These are phyloP conservation scores for Abrus pulchellus DNA, from an alignment of 306 rosid species.

Conservation along the genomic window DNA sequence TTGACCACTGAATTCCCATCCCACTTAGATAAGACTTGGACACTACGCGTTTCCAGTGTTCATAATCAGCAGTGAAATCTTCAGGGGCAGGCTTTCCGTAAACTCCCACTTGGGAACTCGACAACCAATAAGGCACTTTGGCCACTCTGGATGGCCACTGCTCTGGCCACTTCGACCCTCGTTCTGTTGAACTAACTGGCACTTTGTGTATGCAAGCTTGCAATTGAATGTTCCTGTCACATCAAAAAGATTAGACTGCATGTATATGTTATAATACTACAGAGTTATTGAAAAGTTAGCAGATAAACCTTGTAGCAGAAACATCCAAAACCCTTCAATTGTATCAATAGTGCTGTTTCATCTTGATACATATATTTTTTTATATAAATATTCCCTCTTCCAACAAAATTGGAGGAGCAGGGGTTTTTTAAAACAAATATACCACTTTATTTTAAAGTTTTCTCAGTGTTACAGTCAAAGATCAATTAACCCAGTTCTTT, in stretches of 20 bases:
- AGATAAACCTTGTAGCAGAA: constrained; percentile 35
- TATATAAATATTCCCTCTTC: background rate
- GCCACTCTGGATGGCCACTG: constrained; percentile 89
- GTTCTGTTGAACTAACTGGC: constrained; percentile 66
- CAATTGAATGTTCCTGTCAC: constrained; percentile 78
- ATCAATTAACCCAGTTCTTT: constrained; percentile 16
- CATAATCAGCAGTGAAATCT: constrained; percentile 82
- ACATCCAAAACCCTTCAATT: constrained; percentile 3
- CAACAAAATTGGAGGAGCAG: background rate
- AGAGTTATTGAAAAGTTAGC: background rate
- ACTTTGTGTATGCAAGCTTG: constrained; percentile 94
- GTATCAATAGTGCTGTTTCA: constrained; percentile 17
- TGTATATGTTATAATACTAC: constrained; percentile 31
- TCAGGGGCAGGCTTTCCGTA: constrained; percentile 97
- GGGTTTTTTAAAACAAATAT: background rate
- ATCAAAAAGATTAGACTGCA: constrained; percentile 45
- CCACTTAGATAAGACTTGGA: constrained; percentile 79
- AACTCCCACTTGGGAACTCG: constrained; percentile 87
- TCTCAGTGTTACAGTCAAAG: constrained; percentile 1
- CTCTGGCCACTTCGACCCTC: constrained; percentile 92
- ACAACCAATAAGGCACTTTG: constrained; percentile 89
- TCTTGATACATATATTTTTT: background rate
- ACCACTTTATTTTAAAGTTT: constrained; percentile 1
- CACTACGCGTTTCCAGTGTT: constrained; percentile 91
- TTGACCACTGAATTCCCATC: constrained; percentile 89